Conservation (phyloP, 805 yeast genomes). For the Hanseniaspora valbyensis region DNA sequence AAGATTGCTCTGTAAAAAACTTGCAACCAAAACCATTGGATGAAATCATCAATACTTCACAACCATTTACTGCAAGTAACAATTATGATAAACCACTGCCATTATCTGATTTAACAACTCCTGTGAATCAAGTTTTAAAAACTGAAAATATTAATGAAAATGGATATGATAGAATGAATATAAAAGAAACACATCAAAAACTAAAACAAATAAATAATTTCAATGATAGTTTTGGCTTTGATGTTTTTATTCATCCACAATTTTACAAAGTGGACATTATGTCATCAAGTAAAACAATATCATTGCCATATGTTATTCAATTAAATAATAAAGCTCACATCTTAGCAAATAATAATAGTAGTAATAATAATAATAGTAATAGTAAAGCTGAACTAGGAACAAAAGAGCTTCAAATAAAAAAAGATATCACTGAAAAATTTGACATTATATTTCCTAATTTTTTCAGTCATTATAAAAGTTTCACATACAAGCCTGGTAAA, state of each 20-base stretch:
- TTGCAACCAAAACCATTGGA: background rate
- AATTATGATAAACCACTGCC: background rate
- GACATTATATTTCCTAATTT: background rate
- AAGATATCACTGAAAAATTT: conserved; percentile 3
- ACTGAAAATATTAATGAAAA: conserved; percentile 13
- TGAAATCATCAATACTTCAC: conserved; percentile 2
- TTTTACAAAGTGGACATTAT: conserved; percentile 6
- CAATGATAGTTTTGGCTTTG: background rate
- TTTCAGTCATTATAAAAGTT: background rate
- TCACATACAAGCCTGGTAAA: background rate
- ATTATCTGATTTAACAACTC: conserved; percentile 14
- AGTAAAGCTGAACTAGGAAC: background rate
- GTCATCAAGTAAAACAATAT: background rate
- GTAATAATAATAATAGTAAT: background rate
- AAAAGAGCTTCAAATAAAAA: background rate
- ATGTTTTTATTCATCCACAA: conserved; percentile 7
- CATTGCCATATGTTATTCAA: conserved; percentile 3
- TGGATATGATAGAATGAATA: background rate
- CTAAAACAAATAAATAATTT: background rate
- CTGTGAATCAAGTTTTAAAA: conserved; percentile 3
- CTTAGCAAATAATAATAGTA: background rate
- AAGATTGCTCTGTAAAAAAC: too few relatives aligned
- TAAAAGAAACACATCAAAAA: background rate
- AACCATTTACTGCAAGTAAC: conserved; percentile 17
- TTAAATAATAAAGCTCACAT: background rate